A percentile compares a stretch with the other conserved stretches of the same genome.
Evolutionary conservation across 2,329 filamentous ascomycete genomes (phyloP).

Genomic region (Macrophomina pseudophaseolina): DNA sequence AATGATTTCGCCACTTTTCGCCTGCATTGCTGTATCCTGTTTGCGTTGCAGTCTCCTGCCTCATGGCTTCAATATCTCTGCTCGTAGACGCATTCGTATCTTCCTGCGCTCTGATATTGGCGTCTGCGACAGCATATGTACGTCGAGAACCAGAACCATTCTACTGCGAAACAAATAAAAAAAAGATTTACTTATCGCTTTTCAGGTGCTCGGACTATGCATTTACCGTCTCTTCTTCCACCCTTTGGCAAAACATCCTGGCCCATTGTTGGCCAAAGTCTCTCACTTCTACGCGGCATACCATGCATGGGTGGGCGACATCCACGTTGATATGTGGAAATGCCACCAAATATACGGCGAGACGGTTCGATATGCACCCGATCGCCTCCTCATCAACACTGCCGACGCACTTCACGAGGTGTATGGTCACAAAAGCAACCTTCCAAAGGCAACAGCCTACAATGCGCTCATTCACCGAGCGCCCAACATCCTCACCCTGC

Average conservation of each 20-base stretch:
- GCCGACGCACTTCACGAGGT: slow-evolving; percentile 52
- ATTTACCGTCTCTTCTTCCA: slow-evolving; percentile 50
- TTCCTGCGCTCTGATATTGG: slow-evolving; percentile 2
- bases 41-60: background rate
- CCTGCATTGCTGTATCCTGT: background rate
- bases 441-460: slow-evolving; percentile 22
- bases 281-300: slow-evolving; percentile 54
- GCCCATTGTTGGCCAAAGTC: slow-evolving; percentile 46
- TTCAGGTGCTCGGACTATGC: background rate
- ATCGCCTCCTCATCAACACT: slow-evolving; percentile 78
- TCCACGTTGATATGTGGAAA: slow-evolving; percentile 74
- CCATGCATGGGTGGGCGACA: slow-evolving; percentile 74
- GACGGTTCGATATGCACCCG: slow-evolving; percentile 78
- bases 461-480: slow-evolving; percentile 48
- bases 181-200: background rate
- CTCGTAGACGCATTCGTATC: slow-evolving; percentile 5
- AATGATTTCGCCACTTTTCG: background rate
- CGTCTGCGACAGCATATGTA: slow-evolving; percentile 6
- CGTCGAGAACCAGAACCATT: background rate
- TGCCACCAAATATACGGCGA: slow-evolving; percentile 73
- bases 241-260: slow-evolving; percentile 50
- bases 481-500: slow-evolving; percentile 50
- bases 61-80: slow-evolving; percentile 7
- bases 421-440: slow-evolving; percentile 12
- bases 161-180: no score